phyloP scores from a whole-genome alignment of 2,329 filamentous ascomycete genomes.

The Fonsecaea pedrosoi region DNA sequence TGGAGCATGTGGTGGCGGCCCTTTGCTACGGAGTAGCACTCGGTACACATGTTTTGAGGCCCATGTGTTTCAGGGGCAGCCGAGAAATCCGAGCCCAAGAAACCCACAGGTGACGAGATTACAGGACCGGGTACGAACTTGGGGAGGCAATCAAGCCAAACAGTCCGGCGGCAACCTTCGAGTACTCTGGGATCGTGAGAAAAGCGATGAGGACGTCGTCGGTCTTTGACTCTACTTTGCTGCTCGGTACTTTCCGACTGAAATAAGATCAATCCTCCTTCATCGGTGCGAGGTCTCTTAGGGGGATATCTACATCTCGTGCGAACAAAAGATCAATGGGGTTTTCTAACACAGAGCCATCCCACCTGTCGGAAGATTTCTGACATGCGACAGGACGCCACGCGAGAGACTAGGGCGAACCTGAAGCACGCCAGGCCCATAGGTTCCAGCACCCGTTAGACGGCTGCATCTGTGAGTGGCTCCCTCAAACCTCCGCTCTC shows the following conservation, averaged over 20 bases:
- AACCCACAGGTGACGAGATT: constrained; percentile 31
- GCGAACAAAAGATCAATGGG: not conserved
- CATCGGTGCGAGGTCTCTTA: not conserved
- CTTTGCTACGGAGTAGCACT: not conserved
- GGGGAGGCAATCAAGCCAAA: constrained; percentile 2
- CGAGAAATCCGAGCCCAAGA: constrained; percentile 26
- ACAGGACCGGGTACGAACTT: constrained; percentile 21
- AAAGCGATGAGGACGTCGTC: not conserved
- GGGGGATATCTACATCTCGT: not conserved
- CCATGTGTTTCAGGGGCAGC: constrained; percentile 29
- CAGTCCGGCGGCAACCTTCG: constrained; percentile 11
- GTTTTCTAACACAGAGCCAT: not conserved
- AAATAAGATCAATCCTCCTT: not conserved
- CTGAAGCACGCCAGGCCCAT: constrained; percentile 36
- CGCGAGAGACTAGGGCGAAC: constrained; percentile 32
- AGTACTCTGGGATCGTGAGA: not conserved
- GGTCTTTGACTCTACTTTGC: not conserved
- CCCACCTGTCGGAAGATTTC: constrained; percentile 34
- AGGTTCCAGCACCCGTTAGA: constrained; percentile 7
- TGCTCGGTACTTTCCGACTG: not conserved
- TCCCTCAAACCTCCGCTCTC: constrained; percentile 20
- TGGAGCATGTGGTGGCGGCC: constrained; percentile 15
- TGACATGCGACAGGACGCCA: constrained; percentile 32
- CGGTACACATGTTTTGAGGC: constrained; percentile 7
- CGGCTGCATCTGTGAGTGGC: constrained; percentile 25